Percentiles rank a stretch among this genome's conserved stretches.
These are phyloP conservation scores for Jaltomata sinuosa DNA, from an alignment of 257 asterid species.

Conservation along the genomic window DNA sequence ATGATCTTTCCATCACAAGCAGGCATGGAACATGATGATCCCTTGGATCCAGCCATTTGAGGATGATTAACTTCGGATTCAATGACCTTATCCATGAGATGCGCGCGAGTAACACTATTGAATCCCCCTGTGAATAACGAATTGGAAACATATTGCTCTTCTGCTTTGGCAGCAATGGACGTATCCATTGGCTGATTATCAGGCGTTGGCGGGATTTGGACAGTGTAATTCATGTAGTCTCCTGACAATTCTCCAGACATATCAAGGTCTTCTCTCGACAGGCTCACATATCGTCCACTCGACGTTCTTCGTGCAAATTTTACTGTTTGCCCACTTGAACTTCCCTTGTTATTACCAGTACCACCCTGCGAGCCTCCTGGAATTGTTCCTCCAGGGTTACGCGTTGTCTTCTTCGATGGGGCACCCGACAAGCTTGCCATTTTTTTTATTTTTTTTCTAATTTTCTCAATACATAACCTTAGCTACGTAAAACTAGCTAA, in stretches of 20 bases:
- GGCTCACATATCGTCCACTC: conserved; percentile 68
- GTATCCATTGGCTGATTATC: conserved; percentile 79
- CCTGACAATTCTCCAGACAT: conserved; percentile 56
- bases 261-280: conserved; percentile 68
- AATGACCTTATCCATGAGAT: conserved; percentile 89
- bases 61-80: conserved; percentile 77
- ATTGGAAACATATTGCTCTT: conserved; percentile 81
- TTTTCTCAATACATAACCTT: background rate
- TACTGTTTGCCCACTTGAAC: conserved; percentile 47
- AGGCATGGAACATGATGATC: conserved; percentile 69
- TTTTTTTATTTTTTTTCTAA: background rate
- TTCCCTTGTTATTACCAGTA: background rate
- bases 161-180: conserved; percentile 68
- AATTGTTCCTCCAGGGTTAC: conserved; percentile 16
- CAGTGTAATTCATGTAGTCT: conserved; percentile 71
- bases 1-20: conserved; percentile 80
- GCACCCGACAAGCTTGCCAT: conserved; percentile 46
- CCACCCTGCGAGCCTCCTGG: conserved; percentile 19
- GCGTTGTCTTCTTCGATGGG: conserved; percentile 44
- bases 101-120: conserved; percentile 84
- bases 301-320: conserved; percentile 79
- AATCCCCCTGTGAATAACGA: conserved; percentile 82
- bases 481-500: background rate
- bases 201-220: conserved; percentile 84
- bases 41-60: conserved; percentile 84